phyloP scores from a whole-genome alignment of 2,329 filamentous ascomycete genomes.

The Botryosphaeria dothidea region DNA sequence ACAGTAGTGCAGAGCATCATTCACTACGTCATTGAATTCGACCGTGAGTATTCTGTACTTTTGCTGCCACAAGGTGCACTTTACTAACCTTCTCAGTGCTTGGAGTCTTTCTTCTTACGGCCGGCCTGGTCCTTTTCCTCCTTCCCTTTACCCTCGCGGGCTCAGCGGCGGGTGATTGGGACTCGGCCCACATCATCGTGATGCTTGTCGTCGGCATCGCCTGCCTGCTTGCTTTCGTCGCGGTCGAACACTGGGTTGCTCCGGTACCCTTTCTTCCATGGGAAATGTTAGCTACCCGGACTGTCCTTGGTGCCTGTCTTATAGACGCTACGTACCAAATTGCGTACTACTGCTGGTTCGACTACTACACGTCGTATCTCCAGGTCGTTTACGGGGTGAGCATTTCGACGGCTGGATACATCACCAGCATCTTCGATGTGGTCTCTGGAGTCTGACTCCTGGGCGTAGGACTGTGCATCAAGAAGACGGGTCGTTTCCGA shows the following conservation, averaged over 20 bases:
- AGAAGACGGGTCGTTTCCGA: constrained; percentile 22
- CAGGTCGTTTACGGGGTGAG: constrained; percentile 40
- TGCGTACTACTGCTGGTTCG: constrained; percentile 35
- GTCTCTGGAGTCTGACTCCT: constrained; percentile 31
- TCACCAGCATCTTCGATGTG: constrained; percentile 40
- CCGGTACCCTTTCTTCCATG: constrained; percentile 46
- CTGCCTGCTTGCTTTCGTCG: constrained; percentile 38
- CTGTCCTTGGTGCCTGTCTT: constrained; percentile 54
- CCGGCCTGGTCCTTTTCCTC: constrained; percentile 64
- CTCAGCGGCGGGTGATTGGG: constrained; percentile 32
- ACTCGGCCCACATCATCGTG: constrained; percentile 41
- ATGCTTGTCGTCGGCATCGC: constrained; percentile 42
- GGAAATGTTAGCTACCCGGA: constrained; percentile 50
- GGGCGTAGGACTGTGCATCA: constrained; percentile 14
- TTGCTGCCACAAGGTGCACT: constrained; percentile 59
- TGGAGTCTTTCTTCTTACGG: constrained; percentile 63
- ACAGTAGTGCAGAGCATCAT: constrained; percentile 48
- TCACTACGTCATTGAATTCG: constrained; percentile 63
- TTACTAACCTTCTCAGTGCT: constrained; percentile 40
- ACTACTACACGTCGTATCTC: constrained; percentile 43
- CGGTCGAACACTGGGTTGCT: constrained; percentile 44
- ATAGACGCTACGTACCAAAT: constrained; percentile 38
- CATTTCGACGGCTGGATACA: constrained; percentile 36
- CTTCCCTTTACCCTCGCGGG: constrained; percentile 58
- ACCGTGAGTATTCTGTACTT: constrained; percentile 45